Base-by-base conservation (phyloP, 2,329 filamentous ascomycete species). In the Aaosphaeria arxii region DNA sequence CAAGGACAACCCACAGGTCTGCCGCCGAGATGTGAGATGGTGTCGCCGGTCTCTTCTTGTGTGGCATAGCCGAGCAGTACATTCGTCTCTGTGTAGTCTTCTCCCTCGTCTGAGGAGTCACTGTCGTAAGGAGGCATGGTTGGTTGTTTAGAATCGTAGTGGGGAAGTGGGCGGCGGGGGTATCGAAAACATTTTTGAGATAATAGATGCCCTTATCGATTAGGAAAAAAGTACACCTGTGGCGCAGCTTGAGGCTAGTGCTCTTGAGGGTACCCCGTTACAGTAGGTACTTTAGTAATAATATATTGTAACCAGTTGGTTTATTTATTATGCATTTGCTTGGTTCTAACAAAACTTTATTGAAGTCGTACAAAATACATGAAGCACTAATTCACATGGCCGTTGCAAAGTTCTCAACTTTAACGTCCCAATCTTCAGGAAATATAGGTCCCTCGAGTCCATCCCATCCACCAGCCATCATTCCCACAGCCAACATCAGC, bases 31-130 rank as follows among this genome's bases (percentile, higher is more conserved):
- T 92, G 89, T 70, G 89, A 96, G 63, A 95, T 86, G 9, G 82
- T 81, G 69, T 99, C 92, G 54, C 89, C 86, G 47, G 85, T 87
- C 11, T 84, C 75, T 47, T 95, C 89, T 65, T 85, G 84, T 1
- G 88, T 88, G 3, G 90, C 88, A 69, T 95, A 99, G 4, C 94
- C 94, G 9, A 99, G 80, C 1, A 96, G 82, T 2, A 96, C 91
- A 56, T 88, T 89, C 5, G 94, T 97, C 69, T 89, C 86, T 13
- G 85, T 87, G 52, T 84, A 90, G 42, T 83, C 80, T 42, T 83
- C 81, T 40, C 83, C 88, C 35, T 77, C 74, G 30, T 78, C 84
- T 0, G 89, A 92, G 1, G 86, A 90, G 61, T 96, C 91, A 66
- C 89, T 95, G 60, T 96, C 90, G 74, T 95, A 95, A 11, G 83